Percentiles rank a stretch among this genome's conserved stretches.
Evolutionary conservation across 441 rosid genomes (phyloP).

Genomic region (Flueggea neowawraea): DNA sequence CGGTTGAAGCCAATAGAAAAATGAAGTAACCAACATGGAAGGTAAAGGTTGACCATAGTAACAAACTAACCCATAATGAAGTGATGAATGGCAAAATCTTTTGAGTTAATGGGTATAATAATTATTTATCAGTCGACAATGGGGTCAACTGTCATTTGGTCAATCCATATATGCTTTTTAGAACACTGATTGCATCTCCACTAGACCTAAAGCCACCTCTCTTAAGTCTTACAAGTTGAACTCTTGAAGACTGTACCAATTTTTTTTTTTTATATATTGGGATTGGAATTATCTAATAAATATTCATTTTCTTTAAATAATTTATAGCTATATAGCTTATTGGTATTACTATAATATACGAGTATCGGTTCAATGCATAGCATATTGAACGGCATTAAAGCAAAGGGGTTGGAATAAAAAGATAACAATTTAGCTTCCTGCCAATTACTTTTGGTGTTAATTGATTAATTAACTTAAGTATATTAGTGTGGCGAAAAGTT

Average conservation of each 20-base stretch:
- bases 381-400: too few species aligned
- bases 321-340: too few species aligned
- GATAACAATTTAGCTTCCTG: too few species aligned
- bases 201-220: background rate
- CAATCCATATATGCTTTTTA: conserved; percentile 10
- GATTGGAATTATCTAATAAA: too few species aligned
- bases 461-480: too few species aligned
- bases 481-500: too few species aligned
- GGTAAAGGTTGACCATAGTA: background rate
- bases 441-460: too few species aligned
- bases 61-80: conserved; percentile 13
- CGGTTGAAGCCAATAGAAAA: background rate
- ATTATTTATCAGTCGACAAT: conserved; percentile 14
- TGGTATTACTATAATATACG: too few species aligned
- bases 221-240: background rate
- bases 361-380: too few species aligned
- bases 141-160: conserved; percentile 6
- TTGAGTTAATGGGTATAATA: conserved; percentile 17
- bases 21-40: background rate
- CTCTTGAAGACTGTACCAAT: background rate
- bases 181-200: conserved; percentile 10
- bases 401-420: too few species aligned
- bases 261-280: background rate
- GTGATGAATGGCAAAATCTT: conserved; percentile 17
- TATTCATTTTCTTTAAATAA: too few species aligned